phyloP scores from a whole-genome alignment of 106 monocot genomes.

The Allium cepa region DNA sequence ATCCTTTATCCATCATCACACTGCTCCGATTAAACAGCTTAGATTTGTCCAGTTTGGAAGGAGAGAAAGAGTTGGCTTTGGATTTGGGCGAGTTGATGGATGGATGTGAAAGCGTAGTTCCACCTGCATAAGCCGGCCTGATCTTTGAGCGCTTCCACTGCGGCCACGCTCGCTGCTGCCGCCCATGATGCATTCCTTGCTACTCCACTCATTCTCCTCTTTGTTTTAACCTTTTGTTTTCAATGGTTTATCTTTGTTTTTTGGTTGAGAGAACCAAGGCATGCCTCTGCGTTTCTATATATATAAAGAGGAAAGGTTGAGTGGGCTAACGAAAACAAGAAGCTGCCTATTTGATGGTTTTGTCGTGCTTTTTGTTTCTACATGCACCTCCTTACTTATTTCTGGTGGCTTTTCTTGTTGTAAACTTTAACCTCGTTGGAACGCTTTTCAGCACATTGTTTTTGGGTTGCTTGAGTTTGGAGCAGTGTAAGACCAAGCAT shows the following conservation, averaged over 20 bases:
- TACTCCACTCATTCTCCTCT: neutral
- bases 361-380: neutral
- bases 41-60: neutral
- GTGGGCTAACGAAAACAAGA: neutral
- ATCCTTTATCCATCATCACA: neutral
- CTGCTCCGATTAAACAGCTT: neutral
- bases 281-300: neutral
- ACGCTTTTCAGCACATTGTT: no score
- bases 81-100: constrained; percentile 10
- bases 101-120: constrained; percentile 33
- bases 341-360: neutral
- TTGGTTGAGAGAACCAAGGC: neutral
- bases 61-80: neutral
- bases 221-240: neutral
- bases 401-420: no score
- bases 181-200: constrained; percentile 13
- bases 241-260: neutral
- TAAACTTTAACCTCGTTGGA: no score
- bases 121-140: constrained; percentile 46
- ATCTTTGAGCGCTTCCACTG: constrained; percentile 43
- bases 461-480: no score
- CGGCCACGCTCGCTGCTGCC: constrained; percentile 22
- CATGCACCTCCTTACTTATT: no score
- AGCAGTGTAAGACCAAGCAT: no score
- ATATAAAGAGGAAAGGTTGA: neutral